A percentile compares a stretch with the other conserved stretches of the same genome.
Conservation (phyloP, 495 filamentous ascomycete species). For the Penicillium paradoxum region DNA sequence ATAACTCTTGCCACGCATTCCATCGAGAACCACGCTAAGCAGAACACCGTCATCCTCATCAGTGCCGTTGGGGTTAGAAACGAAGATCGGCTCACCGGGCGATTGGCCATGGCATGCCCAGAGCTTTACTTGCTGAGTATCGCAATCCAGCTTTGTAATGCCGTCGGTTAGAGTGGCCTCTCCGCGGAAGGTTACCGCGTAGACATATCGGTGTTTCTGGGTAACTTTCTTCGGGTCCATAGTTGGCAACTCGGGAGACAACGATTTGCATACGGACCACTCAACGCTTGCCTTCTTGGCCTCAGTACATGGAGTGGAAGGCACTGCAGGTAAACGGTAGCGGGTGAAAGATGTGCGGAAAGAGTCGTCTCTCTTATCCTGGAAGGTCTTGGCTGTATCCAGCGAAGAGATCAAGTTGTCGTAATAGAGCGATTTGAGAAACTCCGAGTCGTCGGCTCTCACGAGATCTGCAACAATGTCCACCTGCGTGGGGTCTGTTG, state of each 20-base stretch:
- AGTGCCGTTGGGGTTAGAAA: constrained; percentile 41
- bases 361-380: constrained; percentile 22
- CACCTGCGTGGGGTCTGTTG: constrained; percentile 29
- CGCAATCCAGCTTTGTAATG: constrained; percentile 63
- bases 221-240: constrained; percentile 58
- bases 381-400: constrained; percentile 24
- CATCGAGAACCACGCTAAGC: constrained; percentile 68
- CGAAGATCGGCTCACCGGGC: constrained; percentile 71
- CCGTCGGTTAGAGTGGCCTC: constrained; percentile 59
- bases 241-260: constrained; percentile 58
- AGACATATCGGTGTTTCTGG: constrained; percentile 57
- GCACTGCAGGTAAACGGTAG: constrained; percentile 44
- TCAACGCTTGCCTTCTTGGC: constrained; percentile 25
- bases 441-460: constrained; percentile 50
- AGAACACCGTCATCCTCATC: constrained; percentile 65
- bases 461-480: constrained; percentile 57
- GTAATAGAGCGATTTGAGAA: constrained; percentile 49
- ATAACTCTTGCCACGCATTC: constrained; percentile 57
- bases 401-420: constrained; percentile 51
- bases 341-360: constrained; percentile 38
- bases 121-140: constrained; percentile 40
- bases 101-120: constrained; percentile 61
- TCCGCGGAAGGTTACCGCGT: constrained; percentile 53
- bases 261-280: constrained; percentile 27
- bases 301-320: constrained; percentile 7